Percentiles rank a stretch among this genome's conserved stretches.
These are phyloP conservation scores for Tanacetum coccineum DNA, from an alignment of 129 eudicot species.

Conservation along the genomic window DNA sequence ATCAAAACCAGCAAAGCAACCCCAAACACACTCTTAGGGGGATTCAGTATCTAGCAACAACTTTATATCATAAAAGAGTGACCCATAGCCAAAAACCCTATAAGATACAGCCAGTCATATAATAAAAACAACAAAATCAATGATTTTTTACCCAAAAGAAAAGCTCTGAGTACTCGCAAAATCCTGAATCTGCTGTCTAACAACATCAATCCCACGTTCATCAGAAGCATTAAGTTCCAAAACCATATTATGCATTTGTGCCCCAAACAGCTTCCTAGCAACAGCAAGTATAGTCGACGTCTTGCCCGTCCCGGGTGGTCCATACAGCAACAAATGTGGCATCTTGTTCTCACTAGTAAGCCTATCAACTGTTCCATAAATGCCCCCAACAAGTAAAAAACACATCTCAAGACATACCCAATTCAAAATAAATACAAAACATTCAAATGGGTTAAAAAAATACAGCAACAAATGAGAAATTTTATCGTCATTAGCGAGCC, in stretches of 20 bases:
- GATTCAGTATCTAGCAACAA: too few relatives aligned
- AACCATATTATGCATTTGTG: conserved; percentile 85
- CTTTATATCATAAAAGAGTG: background rate
- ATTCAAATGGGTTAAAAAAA: background rate
- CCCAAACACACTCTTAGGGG: too few relatives aligned
- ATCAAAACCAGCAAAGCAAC: too few relatives aligned
- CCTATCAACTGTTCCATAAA: conserved; percentile 83
- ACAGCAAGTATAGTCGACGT: conserved; percentile 91
- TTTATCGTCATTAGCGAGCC: too few relatives aligned
- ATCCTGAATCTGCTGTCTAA: conserved; percentile 98
- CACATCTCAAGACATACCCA: background rate
- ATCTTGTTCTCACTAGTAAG: conserved; percentile 83
- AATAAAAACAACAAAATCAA: background rate
- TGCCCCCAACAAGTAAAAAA: conserved; percentile 15
- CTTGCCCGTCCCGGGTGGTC: conserved; percentile 99
- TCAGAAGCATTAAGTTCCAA: conserved; percentile 96
- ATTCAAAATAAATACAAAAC: background rate
- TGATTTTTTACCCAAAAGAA: conserved; percentile 65
- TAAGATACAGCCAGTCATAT: background rate
- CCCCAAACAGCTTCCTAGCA: conserved; percentile 82
- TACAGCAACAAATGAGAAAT: too few relatives aligned
- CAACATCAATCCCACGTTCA: conserved; percentile 97
- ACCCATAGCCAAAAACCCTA: conserved; percentile 6
- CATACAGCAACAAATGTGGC: conserved; percentile 91
- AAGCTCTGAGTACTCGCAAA: conserved; percentile 98